phyloP scores from a whole-genome alignment of 371 early-diverging fungal species.

The Apophysomyces variabilis region DNA sequence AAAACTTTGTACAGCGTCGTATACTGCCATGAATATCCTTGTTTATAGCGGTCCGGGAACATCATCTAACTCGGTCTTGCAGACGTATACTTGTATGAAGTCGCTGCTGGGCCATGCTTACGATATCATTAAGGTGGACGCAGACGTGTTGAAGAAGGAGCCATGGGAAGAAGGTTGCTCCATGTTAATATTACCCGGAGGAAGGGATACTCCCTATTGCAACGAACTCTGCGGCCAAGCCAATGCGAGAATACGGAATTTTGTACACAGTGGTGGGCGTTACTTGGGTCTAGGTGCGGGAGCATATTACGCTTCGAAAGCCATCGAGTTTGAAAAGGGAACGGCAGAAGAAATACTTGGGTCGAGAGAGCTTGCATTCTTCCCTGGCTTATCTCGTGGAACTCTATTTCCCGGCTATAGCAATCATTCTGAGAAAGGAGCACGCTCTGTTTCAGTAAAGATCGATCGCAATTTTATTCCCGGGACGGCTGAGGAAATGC shows the following conservation, averaged over 20 bases:
- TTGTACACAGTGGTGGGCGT: slow-evolving; percentile 80
- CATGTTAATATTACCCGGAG: slow-evolving; percentile 90
- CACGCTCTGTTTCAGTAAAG: slow-evolving; percentile 58
- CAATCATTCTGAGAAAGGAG: slow-evolving; percentile 81
- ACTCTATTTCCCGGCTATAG: slow-evolving; percentile 79
- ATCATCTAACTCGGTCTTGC: slow-evolving; percentile 65
- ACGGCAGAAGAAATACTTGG: slow-evolving; percentile 72
- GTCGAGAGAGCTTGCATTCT: slow-evolving; percentile 74
- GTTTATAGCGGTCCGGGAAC: slow-evolving; percentile 86
- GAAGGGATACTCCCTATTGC: slow-evolving; percentile 84
- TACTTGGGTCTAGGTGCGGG: slow-evolving; percentile 96
- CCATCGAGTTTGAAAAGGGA: slow-evolving; percentile 82
- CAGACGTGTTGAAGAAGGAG: slow-evolving; percentile 66
- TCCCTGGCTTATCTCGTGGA: slow-evolving; percentile 73
- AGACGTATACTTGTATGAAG: slow-evolving; percentile 70
- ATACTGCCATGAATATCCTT: slow-evolving; percentile 74
- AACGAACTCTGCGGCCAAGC: slow-evolving; percentile 64
- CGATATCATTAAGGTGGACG: slow-evolving; percentile 85
- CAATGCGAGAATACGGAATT: slow-evolving; percentile 67
- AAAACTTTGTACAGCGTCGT: neutral
- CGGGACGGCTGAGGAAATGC: slow-evolving; percentile 17
- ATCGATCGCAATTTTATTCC: slow-evolving; percentile 28
- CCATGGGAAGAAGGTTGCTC: slow-evolving; percentile 89
- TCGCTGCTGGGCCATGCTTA: slow-evolving; percentile 76
- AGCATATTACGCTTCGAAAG: slow-evolving; percentile 78